Evolutionary conservation across 2,329 filamentous ascomycete species (phyloP).

Genomic region (Fusarium longipes): DNA sequence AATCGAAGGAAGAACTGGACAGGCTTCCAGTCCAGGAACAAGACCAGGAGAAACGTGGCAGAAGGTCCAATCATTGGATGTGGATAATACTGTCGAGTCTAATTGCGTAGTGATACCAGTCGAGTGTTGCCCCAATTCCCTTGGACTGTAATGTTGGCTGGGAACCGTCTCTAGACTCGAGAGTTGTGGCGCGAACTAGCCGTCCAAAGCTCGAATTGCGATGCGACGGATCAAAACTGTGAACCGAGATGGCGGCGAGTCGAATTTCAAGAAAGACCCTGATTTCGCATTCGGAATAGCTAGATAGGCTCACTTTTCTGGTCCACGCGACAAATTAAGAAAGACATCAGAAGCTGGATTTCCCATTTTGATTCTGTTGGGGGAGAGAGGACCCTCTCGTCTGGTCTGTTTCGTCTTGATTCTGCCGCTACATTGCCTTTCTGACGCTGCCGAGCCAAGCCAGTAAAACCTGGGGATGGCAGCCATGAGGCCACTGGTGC

Average conservation of each 20-base stretch:
- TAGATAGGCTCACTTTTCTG: constrained; percentile 28
- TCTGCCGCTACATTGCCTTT: constrained; percentile 8
- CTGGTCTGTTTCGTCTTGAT: constrained; percentile 7
- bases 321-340: constrained; percentile 25
- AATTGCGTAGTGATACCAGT: constrained; percentile 29
- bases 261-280: constrained; percentile 17
- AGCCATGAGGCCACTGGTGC: constrained; percentile 43
- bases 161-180: constrained; percentile 9
- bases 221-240: constrained; percentile 26
- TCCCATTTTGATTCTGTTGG: constrained; percentile 31
- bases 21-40: constrained; percentile 27
- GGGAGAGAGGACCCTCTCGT: constrained; percentile 22
- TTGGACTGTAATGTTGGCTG: constrained; percentile 32
- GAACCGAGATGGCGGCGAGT: constrained; percentile 19
- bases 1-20: constrained; percentile 25
- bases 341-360: constrained; percentile 26
- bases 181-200: constrained; percentile 29
- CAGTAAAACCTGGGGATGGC: constrained; percentile 40
- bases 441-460: constrained; percentile 25
- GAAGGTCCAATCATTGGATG: constrained; percentile 17
- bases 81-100: constrained; percentile 8
- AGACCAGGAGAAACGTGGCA: constrained; percentile 17
- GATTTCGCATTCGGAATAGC: constrained; percentile 28
- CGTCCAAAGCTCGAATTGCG: constrained; percentile 16
- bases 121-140: constrained; percentile 20